Evolutionary conservation across 805 yeast species (phyloP).

Genomic region (Metschnikowia similis): DNA sequence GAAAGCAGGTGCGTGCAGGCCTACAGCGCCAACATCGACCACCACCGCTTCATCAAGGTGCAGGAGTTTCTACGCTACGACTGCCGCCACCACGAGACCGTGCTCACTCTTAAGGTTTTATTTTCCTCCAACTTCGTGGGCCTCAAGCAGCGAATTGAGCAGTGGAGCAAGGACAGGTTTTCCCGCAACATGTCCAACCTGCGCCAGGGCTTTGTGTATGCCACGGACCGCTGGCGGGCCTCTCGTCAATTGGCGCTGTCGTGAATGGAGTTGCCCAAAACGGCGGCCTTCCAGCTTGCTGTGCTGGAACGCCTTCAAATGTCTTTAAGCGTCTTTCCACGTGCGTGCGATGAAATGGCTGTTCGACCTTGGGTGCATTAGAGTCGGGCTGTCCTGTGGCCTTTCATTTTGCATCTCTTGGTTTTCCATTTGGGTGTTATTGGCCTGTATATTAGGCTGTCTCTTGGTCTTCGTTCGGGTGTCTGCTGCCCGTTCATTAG

Average conservation of each 20-base stretch:
- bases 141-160: conserved; percentile 70
- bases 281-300: background rate
- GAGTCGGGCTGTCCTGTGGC: no score
- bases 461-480: no score
- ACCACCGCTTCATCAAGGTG: conserved; percentile 67
- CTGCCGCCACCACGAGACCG: conserved; percentile 28
- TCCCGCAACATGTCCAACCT: conserved; percentile 62
- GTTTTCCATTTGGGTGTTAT: no score
- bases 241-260: background rate
- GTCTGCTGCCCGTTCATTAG: no score
- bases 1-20: conserved; percentile 49
- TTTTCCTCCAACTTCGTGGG: conserved; percentile 69
- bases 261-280: background rate
- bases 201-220: conserved; percentile 69
- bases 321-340: no score
- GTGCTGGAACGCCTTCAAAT: background rate
- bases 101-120: conserved; percentile 56
- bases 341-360: no score
- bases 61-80: conserved; percentile 69
- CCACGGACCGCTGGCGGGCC: conserved; percentile 47
- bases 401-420: no score
- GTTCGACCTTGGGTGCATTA: no score
- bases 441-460: no score
- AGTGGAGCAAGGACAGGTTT: conserved; percentile 73
- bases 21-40: conserved; percentile 81